Conservation (phyloP, 129 eudicot genomes). For the Artemisia tridentata region DNA sequence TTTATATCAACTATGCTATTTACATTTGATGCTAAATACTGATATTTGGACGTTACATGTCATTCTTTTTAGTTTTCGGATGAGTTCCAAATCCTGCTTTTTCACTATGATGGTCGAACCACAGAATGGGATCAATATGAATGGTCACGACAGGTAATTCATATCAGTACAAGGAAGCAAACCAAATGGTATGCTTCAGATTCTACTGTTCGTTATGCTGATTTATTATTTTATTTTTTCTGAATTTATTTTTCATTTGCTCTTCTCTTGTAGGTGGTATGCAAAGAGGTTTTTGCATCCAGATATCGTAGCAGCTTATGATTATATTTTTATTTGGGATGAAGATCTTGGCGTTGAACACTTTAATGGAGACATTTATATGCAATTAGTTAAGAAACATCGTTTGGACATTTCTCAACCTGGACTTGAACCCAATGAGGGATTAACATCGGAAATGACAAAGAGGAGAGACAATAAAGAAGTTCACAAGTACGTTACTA, state of each 20-base stretch:
- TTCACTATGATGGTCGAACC: conserved; percentile 50
- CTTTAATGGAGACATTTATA: conserved; percentile 45
- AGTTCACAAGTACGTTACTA: conserved; percentile 44
- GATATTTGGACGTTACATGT: conserved; percentile 11
- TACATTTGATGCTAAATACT: conserved; percentile 11
- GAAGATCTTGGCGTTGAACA: conserved; percentile 56
- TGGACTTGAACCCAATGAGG: conserved; percentile 45
- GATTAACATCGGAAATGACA: conserved; percentile 50
- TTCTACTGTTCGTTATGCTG: conserved; percentile 11
- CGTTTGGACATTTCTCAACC: conserved; percentile 53
- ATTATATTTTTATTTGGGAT: conserved; percentile 54
- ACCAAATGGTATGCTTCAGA: conserved; percentile 41
- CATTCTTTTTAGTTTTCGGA: conserved; percentile 36
- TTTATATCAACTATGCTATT: background rate
- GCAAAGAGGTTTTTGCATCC: conserved; percentile 59
- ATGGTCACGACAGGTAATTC: conserved; percentile 51
- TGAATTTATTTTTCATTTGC: conserved; percentile 9
- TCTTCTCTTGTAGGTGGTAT: conserved; percentile 40
- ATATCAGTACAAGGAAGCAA: conserved; percentile 41
- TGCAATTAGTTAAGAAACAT: conserved; percentile 42
- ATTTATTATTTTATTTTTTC: background rate
- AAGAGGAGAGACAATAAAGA: conserved; percentile 42
- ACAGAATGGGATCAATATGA: conserved; percentile 49
- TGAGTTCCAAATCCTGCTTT: conserved; percentile 41
- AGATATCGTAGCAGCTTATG: conserved; percentile 44